Percentiles rank a stretch among this genome's conserved stretches.
phyloP scores from a whole-genome alignment of 306 rosid species.

The Alnus glutinosa region DNA sequence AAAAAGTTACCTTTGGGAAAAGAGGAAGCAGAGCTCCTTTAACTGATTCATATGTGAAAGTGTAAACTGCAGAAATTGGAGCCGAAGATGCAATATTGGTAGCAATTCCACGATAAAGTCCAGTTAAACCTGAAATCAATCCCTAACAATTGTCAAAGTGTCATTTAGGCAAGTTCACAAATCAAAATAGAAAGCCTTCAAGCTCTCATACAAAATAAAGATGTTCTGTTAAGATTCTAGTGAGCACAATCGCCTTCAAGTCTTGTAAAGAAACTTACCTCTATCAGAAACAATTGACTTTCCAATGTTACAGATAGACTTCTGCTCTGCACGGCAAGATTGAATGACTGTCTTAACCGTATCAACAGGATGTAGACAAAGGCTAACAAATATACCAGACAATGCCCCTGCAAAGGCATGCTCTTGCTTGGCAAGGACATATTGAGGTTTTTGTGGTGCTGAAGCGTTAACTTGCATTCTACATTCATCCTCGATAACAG shows the following conservation, averaged over 20 bases:
- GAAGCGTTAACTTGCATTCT: slow-evolving; percentile 35
- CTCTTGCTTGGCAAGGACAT: slow-evolving; percentile 61
- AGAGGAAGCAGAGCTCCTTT: slow-evolving; percentile 85
- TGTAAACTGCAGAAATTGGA: slow-evolving; percentile 93
- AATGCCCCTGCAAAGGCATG: slow-evolving; percentile 98
- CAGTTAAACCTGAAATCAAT: slow-evolving; percentile 72
- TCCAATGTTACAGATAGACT: slow-evolving; percentile 71
- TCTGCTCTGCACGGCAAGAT: slow-evolving; percentile 67
- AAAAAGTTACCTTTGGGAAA: slow-evolving; percentile 61
- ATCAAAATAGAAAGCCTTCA: slow-evolving; percentile 18
- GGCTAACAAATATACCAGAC: slow-evolving; percentile 89
- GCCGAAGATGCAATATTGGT: slow-evolving; percentile 86
- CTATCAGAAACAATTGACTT: slow-evolving; percentile 84
- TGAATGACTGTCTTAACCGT: slow-evolving; percentile 90
- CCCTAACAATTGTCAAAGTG: slow-evolving; percentile 24
- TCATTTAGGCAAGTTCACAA: slow-evolving; percentile 21
- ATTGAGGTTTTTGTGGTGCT: slow-evolving; percentile 38
- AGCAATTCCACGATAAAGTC: slow-evolving; percentile 90
- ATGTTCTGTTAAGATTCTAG: slow-evolving; percentile 12
- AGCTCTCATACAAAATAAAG: slow-evolving; percentile 20
- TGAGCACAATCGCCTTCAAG: slow-evolving; percentile 4
- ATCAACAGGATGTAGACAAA: slow-evolving; percentile 93
- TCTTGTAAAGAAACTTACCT: slow-evolving; percentile 53
- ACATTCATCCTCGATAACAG: slow-evolving; percentile 32
- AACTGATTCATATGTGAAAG: slow-evolving; percentile 88